phyloP scores from a whole-genome alignment of 192 early-diverging fungal genomes.

The Gamsiella multidivaricata region DNA sequence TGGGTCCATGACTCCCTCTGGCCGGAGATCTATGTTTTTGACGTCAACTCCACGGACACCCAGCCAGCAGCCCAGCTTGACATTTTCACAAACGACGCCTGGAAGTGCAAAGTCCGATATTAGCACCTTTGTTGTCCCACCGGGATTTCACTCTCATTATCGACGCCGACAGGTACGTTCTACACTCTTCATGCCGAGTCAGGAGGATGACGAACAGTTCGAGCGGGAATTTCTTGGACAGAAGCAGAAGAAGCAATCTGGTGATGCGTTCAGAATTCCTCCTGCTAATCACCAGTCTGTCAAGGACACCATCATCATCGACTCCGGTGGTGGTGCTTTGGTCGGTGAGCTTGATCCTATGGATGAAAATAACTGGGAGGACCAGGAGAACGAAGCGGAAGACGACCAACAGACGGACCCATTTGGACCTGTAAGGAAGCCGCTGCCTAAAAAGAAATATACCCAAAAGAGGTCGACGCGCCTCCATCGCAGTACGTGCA shows the following conservation, averaged over 20 bases:
- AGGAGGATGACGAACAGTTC: constrained; percentile 41
- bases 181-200: constrained; percentile 27
- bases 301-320: neutral
- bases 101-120: constrained; percentile 36
- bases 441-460: constrained; percentile 37
- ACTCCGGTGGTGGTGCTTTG: neutral
- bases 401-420: neutral
- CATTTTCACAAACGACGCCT: constrained; percentile 37
- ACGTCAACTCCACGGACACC: constrained; percentile 19
- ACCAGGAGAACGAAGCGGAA: neutral
- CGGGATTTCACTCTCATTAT: constrained; percentile 46
- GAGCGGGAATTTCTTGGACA: constrained; percentile 32
- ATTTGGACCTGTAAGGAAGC: neutral
- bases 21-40: neutral
- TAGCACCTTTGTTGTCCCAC: constrained; percentile 21
- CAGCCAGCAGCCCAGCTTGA: constrained; percentile 38
- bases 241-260: neutral
- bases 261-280: too few species aligned
- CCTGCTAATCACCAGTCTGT: neutral
- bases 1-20: constrained; percentile 4
- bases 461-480: constrained; percentile 47
- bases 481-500: constrained; percentile 38
- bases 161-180: constrained; percentile 14
- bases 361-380: constrained; percentile 17
- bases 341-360: neutral